Evolutionary conservation across 2,329 filamentous ascomycete genomes (phyloP).

Genomic region (Fusarium coicis): DNA sequence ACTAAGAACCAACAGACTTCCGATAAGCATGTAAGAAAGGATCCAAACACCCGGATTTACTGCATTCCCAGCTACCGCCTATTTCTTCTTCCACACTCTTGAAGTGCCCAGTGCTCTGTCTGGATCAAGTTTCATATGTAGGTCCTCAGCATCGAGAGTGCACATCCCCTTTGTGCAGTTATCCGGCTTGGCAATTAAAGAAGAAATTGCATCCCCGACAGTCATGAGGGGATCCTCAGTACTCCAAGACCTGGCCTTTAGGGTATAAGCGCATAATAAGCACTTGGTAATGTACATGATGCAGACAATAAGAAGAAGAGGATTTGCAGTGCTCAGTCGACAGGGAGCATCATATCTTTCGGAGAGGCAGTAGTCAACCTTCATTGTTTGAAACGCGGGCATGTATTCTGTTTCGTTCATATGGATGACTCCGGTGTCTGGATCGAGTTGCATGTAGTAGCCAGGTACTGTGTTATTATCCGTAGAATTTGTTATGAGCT

Average conservation of each 20-base stretch:
- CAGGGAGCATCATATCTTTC: neutral
- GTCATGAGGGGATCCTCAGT: neutral
- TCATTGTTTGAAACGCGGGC: neutral
- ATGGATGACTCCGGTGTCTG: neutral
- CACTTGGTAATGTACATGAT: neutral
- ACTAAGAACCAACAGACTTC: neutral
- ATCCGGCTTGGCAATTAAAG: neutral
- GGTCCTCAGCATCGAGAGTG: neutral
- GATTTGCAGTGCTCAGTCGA: neutral
- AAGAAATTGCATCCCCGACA: neutral
- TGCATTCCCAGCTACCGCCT: rapidly evolving
- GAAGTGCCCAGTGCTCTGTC: rapidly evolving
- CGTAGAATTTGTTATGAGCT: neutral
- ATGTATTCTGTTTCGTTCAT: neutral
- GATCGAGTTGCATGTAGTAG: neutral
- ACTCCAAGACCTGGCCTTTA: neutral
- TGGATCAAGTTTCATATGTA: neutral
- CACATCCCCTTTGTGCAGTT: neutral
- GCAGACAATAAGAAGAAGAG: neutral
- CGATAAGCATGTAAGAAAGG: neutral
- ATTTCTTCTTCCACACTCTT: rapidly evolving
- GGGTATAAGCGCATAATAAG: neutral
- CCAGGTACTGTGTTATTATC: neutral
- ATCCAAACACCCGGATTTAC: neutral
- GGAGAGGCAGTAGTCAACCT: neutral